Evolutionary conservation across 306 rosid genomes (phyloP), one percentile per base, ranked within the genome.

Genomic region (Alnus glutinosa): DNA sequence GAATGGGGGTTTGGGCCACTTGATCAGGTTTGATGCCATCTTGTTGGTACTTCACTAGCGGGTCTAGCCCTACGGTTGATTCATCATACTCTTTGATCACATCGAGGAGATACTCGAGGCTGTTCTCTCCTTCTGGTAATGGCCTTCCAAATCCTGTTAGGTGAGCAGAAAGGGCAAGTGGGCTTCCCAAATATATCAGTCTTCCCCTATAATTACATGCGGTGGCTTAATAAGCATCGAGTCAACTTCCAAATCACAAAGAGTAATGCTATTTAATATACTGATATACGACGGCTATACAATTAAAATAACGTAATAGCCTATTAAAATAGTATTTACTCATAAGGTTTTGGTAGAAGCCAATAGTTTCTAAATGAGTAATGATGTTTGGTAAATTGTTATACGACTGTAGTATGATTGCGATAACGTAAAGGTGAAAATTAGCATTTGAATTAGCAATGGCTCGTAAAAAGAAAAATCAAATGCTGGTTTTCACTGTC

Each of bases 21-120:
- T 57, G 86, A 70, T 90, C 81, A 13, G 98, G 98, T 80, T 89
- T 92, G 55, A 79, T 87, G 49, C 97, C 97, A 72, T 90, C 86
- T 2, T 74, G 76, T 74, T 92, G 97, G 87, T 82, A 94, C 28
- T 75, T 73, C 55, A 88, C 92, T 19, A 92, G 85, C 1, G 97
- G 97, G 16, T 92, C 98, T 64, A 92, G 85, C 47, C 97, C 97
- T 74, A 92, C 84, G 1, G 86, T 89, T 62, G 98, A 89, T 73
- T 92, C 97, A 68, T 94, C 98, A 64, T 88, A 91, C 82, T 92
- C 98, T 82, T 73, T 88, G 48, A 94, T 90, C 28, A 92, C 93
- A 79, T 94, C 98, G n/a, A 94, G 81, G 51, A 94, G 88, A 83
- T 90, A 94, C 83, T 94, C 97, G 6, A 91, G 75, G 75, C 82